These are phyloP conservation scores for Hymenoscyphus albidus DNA, from an alignment of 2,329 filamentous ascomycete genomes.

Conservation along the genomic window DNA sequence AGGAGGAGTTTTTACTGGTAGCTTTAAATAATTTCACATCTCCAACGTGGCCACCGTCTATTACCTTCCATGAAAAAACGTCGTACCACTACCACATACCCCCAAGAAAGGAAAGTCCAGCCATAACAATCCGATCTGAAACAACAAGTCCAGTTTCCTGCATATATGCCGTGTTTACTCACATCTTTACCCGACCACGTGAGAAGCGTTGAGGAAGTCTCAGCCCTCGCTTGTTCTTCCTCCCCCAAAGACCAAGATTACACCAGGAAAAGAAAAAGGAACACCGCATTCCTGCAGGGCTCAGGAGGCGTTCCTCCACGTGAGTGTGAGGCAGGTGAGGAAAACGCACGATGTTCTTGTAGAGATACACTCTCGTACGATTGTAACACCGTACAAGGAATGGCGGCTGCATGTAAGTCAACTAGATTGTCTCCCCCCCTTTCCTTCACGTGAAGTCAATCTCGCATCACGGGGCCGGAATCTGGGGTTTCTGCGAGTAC, in stretches of 20 bases:
- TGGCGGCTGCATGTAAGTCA: not conserved
- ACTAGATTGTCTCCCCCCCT: not conserved
- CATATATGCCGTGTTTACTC: not conserved
- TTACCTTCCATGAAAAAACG: no score
- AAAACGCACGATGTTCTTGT: not conserved
- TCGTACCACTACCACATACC: not conserved
- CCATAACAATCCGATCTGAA: not conserved
- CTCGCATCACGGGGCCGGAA: not conserved
- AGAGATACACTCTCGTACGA: not conserved
- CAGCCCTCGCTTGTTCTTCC: not conserved
- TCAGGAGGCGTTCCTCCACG: not conserved
- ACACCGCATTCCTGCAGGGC: not conserved
- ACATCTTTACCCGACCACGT: not conserved
- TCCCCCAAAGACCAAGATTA: not conserved
- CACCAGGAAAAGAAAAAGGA: not conserved
- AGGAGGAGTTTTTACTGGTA: not conserved
- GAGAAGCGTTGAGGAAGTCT: constrained; percentile 3
- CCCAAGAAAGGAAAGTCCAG: not conserved
- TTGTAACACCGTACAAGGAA: not conserved
- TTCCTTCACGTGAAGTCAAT: not conserved
- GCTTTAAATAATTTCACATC: not conserved
- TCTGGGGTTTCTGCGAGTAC: not conserved
- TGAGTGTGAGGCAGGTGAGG: not conserved
- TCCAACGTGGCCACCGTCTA: not conserved
- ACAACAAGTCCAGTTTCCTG: not conserved